Evolutionary conservation across 176 grass and related monocot genomes (phyloP).

Genomic region (Hordeum marinum): DNA sequence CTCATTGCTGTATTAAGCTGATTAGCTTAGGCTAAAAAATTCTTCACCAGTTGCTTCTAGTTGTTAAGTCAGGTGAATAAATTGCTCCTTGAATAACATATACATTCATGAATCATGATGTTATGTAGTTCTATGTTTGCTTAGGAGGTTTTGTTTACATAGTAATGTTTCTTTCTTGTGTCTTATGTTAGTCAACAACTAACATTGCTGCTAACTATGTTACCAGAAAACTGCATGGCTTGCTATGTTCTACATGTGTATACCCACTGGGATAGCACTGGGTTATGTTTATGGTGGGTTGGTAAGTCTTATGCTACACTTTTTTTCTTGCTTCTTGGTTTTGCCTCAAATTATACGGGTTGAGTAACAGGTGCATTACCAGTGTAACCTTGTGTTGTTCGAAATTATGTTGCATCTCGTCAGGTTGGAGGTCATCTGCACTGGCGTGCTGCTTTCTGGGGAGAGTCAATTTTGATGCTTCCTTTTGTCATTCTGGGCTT

Average conservation of each 20-base stretch:
- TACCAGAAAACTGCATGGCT: constrained; percentile 98
- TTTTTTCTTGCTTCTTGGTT: constrained; percentile 8
- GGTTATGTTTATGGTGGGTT: constrained; percentile 95
- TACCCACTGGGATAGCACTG: constrained; percentile 92
- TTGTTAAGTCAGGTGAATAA: neutral
- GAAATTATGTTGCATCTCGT: constrained; percentile 17
- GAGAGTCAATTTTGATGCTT: constrained; percentile 96
- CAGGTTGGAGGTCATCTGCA: constrained; percentile 66
- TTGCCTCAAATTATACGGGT: neutral
- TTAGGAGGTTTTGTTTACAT: neutral
- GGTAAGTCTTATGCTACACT: constrained; percentile 60
- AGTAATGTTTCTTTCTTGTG: neutral
- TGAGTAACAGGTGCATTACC: constrained; percentile 6
- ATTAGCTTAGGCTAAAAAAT: neutral
- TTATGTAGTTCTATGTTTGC: neutral
- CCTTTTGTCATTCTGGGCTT: constrained; percentile 99
- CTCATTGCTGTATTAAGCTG: neutral
- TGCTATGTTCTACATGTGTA: constrained; percentile 98
- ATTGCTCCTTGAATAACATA: constrained; percentile 6
- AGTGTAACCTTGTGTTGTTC: neutral
- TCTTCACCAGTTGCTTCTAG: neutral
- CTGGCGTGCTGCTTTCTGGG: constrained; percentile 98
- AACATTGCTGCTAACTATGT: constrained; percentile 32
- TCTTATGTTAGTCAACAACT: constrained; percentile 23
- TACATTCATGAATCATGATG: neutral